Evolutionary conservation across 1,284 basidiomycete genomes (phyloP), one percentile per base, ranked within the genome.

Genomic region (Moesziomyces sp.): DNA sequence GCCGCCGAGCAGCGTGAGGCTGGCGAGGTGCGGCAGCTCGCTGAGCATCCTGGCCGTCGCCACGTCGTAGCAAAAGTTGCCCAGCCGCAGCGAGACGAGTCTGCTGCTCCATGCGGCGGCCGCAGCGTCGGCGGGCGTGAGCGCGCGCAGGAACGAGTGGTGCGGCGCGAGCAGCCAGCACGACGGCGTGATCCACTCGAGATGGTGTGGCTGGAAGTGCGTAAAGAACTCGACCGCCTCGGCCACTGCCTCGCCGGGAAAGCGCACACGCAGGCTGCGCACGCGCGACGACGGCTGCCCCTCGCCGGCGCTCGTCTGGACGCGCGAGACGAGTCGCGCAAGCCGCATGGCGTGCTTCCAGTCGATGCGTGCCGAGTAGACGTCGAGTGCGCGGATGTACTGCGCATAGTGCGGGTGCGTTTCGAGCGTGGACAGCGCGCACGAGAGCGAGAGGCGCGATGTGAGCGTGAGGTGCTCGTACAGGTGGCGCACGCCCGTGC

Each of bases 31-130:
- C 3, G 56, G 56, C n/a, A 58, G 26, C n/a, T 24, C 9, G 7
- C 26, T 21, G 40, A 58, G 30, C 35, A 28, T 40, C 21, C 28
- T 19, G 6, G 56, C 56, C 8, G 49, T 42, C 11, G 49, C 44
- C 3, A 19, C 19, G 23, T 58, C 56, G 56, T 45, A 42, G 40
- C 42, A 35, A 30, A 58, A 58, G 43, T 58, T 58, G 49, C 56
- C 56, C 28, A 58, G 47, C 3, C 28, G 19, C 19, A 58, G 48
- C 23, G 35, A 26, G 30, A 51, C 30, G 40, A 58, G 40, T 11
- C 34, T 30, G 30, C 28, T 47, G 13, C 88, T 89, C 45, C 46
- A 35, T 9, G 30, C 40, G 30, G 30, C 8, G 6, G 6, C 2
- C 9, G 6, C 30, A 18, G 35, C 35, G 16, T 38, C 35, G 35